Evolutionary conservation across 225 moss, liverwort and hornwort species (phyloP), one percentile per base, ranked within the genome.

Genomic region (Thuidium tamariscinum): DNA sequence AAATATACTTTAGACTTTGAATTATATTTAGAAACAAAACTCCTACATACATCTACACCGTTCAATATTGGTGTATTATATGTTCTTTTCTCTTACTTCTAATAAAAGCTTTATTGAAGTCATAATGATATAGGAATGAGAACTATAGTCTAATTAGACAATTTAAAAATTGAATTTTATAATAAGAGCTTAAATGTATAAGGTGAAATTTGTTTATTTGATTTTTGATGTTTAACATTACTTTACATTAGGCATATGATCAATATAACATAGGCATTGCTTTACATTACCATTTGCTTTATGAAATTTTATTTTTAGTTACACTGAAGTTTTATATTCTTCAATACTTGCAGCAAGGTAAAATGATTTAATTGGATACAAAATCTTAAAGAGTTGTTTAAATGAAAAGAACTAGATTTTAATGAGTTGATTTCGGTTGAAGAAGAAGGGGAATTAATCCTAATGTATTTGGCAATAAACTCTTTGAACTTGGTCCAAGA

Each of bases 391-490:
- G 89, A 97, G 55, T 85, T 95, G 48, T 73, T 95, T 60, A 89
- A 88, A 21, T 75, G 89, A 51, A 91, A 93, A 80, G 90, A 93
- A 29, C 63, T 95, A 60, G 89, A 92, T 15, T 86, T 91, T 20
- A 80, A 91, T 69, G 82, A 88, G 19, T 78, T 95, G 80, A 92
- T 94, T 39, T 85, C 95, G 42, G 87, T 42, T 23, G 84, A 90
- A 84, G 95, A 94, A 79, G 83, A 93, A 74, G 92, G 92, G 65
- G 89, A 93, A 39, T 76, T 95, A 42, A 90, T 93, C 13, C 84
- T 66, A 77, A 93, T 81, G 21, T 93, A 52, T 97, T 93, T 87
- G 94, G 95, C 63, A 87, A 95, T 84, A 90, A 86, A 57, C 84
- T 90, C 49, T 97, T 86, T 84, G 93, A 97, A 97, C 93, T 55